Conservation (phyloP, 257 asterid genomes). For the Dorcoceras hygrometricum region DNA sequence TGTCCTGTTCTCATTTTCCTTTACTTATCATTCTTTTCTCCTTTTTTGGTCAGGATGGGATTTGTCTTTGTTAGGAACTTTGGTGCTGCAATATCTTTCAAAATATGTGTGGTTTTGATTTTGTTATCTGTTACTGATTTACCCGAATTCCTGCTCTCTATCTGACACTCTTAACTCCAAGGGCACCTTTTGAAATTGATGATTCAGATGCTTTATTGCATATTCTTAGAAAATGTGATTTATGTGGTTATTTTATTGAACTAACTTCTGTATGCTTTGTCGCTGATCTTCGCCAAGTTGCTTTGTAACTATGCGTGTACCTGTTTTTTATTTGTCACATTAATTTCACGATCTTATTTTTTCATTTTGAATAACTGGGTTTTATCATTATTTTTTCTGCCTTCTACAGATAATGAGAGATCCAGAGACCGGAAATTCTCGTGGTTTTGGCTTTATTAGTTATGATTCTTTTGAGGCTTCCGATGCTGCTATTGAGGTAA, state of each 20-base stretch:
- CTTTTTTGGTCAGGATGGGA: background rate
- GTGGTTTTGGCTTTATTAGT: constrained; percentile 95
- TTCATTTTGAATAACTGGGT: background rate
- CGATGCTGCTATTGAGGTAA: constrained; percentile 96
- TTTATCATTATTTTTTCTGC: background rate
- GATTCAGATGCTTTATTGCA: background rate
- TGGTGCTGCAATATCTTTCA: background rate
- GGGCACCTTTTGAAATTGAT: background rate
- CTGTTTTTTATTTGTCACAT: background rate
- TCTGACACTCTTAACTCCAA: background rate
- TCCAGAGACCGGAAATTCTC: constrained; percentile 93
- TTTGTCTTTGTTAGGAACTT: background rate
- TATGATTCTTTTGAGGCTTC: constrained; percentile 98
- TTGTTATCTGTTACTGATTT: background rate
- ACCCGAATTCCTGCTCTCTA: background rate
- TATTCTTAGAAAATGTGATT: too few relatives aligned
- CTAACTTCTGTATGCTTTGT: background rate
- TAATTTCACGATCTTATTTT: too few relatives aligned
- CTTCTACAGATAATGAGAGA: constrained; percentile 89
- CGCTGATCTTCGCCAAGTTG: background rate
- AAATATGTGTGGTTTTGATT: background rate
- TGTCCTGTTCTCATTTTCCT: background rate
- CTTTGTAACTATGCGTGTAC: background rate
- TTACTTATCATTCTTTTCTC: background rate
- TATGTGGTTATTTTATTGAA: background rate